A percentile compares a stretch with the other conserved stretches of the same genome.
Evolutionary conservation across 352 stramenopile genomes (phyloP).

Genomic region (Pythium guiyangense): DNA sequence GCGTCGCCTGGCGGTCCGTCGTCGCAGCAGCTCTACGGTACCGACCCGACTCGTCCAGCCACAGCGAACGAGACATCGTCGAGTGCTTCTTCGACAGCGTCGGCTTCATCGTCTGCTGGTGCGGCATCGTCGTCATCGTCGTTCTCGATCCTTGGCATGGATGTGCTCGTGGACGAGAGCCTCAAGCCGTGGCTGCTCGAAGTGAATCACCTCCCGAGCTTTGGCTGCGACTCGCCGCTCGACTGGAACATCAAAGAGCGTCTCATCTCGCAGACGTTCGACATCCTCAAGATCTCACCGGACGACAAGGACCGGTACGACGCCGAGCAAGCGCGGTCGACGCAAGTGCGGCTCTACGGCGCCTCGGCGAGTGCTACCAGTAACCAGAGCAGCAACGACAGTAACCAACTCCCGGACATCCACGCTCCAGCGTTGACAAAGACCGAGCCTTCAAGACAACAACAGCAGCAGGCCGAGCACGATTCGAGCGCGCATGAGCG

Average conservation of each 20-base stretch:
- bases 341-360: conserved; percentile 65
- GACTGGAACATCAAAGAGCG: conserved; percentile 95
- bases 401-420: conserved; percentile 13
- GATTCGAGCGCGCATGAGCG: not conserved
- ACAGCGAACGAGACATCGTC: conserved; percentile 13
- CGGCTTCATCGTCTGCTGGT: not conserved
- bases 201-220: conserved; percentile 96
- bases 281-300: conserved; percentile 76
- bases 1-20: conserved; percentile 16
- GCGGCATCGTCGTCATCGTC: conserved; percentile 29
- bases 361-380: conserved; percentile 4
- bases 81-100: not conserved
- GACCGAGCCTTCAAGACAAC: not conserved
- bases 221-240: conserved; percentile 93
- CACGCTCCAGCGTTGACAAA: not conserved
- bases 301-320: conserved; percentile 83
- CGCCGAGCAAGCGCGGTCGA: conserved; percentile 46
- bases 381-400: conserved; percentile 9
- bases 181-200: conserved; percentile 96
- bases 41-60: conserved; percentile 2
- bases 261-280: conserved; percentile 91
- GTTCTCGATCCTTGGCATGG: conserved; percentile 95
- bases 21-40: conserved; percentile 3
- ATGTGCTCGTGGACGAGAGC: conserved; percentile 94
- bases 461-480: conserved; percentile 10